These are phyloP conservation scores for Jamesozyma spencerorum DNA, from an alignment of 805 yeast species.

Conservation along the genomic window DNA sequence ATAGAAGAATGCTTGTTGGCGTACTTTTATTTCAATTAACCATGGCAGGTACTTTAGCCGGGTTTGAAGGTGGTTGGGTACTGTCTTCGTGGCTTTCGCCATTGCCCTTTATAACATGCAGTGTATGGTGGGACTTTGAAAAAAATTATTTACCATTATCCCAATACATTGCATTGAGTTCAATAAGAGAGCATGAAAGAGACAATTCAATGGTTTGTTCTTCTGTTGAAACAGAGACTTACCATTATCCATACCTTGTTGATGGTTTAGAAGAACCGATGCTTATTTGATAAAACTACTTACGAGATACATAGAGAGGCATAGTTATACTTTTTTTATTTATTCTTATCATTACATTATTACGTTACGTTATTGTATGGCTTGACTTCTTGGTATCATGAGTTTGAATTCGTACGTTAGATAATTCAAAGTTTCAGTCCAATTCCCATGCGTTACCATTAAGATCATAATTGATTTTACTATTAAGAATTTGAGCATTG, in stretches of 20 bases:
- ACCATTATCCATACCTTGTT: slow-evolving; percentile 67
- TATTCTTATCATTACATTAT: neutral
- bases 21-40: slow-evolving; percentile 77
- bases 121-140: slow-evolving; percentile 71
- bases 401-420: neutral
- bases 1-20: slow-evolving; percentile 75
- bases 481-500: slow-evolving; percentile 12
- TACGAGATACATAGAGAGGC: neutral
- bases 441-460: slow-evolving; percentile 12
- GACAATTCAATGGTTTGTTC: slow-evolving; percentile 18
- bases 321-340: neutral
- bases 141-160: slow-evolving; percentile 72
- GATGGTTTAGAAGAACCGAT: slow-evolving; percentile 78
- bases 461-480: slow-evolving; percentile 18
- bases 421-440: neutral
- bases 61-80: slow-evolving; percentile 66
- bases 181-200: slow-evolving; percentile 47
- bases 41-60: slow-evolving; percentile 82
- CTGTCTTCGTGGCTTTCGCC: slow-evolving; percentile 68
- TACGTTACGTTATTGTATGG: too few species aligned
- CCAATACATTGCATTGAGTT: slow-evolving; percentile 76
- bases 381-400: slow-evolving; percentile 1
- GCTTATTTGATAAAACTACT: slow-evolving; percentile 33
- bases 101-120: slow-evolving; percentile 58
- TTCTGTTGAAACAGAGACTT: slow-evolving; percentile 36